Conservation (phyloP, 768 basidiomycete genomes). For the Panellus pusillus region DNA sequence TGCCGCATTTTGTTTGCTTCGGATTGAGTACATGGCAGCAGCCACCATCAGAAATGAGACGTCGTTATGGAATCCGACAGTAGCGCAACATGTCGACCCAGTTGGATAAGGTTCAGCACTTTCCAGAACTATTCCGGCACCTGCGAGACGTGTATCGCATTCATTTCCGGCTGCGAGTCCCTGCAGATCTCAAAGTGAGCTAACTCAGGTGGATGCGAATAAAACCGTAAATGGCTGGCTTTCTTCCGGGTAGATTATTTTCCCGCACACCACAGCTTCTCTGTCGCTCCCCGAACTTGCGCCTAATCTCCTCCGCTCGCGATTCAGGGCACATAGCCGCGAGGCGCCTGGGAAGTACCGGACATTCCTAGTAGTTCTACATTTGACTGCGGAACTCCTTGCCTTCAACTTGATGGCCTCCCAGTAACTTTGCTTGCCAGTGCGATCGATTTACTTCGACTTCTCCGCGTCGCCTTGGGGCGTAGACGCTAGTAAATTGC, state of each 20-base stretch:
- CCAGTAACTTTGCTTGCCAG: not conserved
- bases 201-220: too few species aligned
- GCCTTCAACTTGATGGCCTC: not conserved
- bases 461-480: slow-evolving; percentile 5
- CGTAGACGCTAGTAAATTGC: not conserved
- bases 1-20: not conserved
- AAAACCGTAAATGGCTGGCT: not conserved
- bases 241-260: not conserved
- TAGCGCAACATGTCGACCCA: not conserved
- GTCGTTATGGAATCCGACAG: slow-evolving; percentile 17
- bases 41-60: slow-evolving; percentile 3
- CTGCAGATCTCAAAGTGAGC: too few species aligned
- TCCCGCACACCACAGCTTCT: not conserved
- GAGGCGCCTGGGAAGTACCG: slow-evolving; percentile 11
- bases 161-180: too few species aligned
- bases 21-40: not conserved
- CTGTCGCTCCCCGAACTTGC: slow-evolving; percentile 8
- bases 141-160: too few species aligned
- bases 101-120: not conserved
- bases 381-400: not conserved
- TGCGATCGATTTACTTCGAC: not conserved
- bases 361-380: not conserved
- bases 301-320: slow-evolving; percentile 11
- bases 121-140: too few species aligned
- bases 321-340: not conserved